Conservation (phyloP, 179 eudicot species). For the Silene noctiflora region DNA sequence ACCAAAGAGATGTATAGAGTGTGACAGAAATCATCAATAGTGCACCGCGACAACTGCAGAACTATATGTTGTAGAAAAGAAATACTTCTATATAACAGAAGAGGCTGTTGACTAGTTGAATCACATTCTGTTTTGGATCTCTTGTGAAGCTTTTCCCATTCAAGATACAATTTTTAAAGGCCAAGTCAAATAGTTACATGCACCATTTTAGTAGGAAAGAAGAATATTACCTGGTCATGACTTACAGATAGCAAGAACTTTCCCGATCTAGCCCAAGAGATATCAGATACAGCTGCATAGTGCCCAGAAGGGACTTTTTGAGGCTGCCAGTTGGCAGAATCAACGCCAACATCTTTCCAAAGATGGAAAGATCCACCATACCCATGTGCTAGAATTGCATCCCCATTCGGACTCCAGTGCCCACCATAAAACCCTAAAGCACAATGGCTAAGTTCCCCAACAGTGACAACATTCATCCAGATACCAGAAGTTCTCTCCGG, state of each 20-base stretch:
- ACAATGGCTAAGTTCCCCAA: slow-evolving; percentile 94
- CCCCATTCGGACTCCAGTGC: slow-evolving; percentile 77
- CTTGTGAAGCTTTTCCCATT: background rate
- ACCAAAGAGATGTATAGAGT: background rate
- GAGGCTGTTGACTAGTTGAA: background rate
- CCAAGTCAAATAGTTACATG: background rate
- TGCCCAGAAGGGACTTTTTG: slow-evolving; percentile 97
- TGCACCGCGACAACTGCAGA: background rate
- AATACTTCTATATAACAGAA: background rate
- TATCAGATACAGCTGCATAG: slow-evolving; percentile 71
- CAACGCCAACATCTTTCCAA: slow-evolving; percentile 78
- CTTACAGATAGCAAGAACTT: slow-evolving; percentile 84
- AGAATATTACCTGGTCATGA: slow-evolving; percentile 76
- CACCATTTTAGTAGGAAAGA: background rate
- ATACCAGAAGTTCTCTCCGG: slow-evolving; percentile 89
- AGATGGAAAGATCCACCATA: slow-evolving; percentile 97
- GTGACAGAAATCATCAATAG: background rate
- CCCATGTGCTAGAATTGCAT: slow-evolving; percentile 89
- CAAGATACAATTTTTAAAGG: background rate
- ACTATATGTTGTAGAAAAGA: background rate
- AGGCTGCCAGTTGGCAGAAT: slow-evolving; percentile 77
- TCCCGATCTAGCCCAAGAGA: slow-evolving; percentile 80
- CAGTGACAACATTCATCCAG: slow-evolving; percentile 97
- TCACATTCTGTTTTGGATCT: background rate
- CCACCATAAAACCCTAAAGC: slow-evolving; percentile 98